Base-by-base conservation (phyloP, 495 filamentous ascomycete species). In the Lichenothelia convexa region DNA sequence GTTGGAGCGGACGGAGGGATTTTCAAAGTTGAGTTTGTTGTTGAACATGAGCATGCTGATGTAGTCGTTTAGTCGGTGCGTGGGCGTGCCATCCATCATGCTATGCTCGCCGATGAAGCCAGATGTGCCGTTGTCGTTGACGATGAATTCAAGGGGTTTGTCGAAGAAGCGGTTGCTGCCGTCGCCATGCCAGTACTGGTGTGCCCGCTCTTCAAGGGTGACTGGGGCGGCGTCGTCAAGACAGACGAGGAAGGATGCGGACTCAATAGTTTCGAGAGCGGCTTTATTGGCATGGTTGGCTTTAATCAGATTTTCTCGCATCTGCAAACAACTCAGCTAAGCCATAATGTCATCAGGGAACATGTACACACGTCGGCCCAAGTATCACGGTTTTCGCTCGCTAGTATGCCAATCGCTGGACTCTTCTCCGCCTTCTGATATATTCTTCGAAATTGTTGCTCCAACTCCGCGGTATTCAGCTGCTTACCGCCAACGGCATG, bases 1-100 rank as follows among this genome's bases (percentile, higher is more conserved):
- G 59, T 77, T 69, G 21, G 82, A 86, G 40, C 91, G 83, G 34
- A 91, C 58, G 9, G 56, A 54, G 13, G 80, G 66, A 48, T 80
- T 64, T 32, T 74, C 76, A 48, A 93, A 77, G 55, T 93, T 80
- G 42, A 95, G 71, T 55, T 84, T 85, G 61, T 91, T 81, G 63
- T 71, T 72, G 61, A 86, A 84, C 57, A 94, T 93, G 47, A 83
- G 62, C 49, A 71, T 70, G 65, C 86, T 89, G 57, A 85, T 67
- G 53, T 80, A 81, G 67, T 99, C 89, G 56, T 92, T 95, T 21
- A 99, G 70, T 3, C 91, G 74, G 58, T 95, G 86, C 9, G 91
- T 99, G 1, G 91, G 84, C 19, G 87, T 99, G 39, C 91, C 91
- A 55, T 99, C 91, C 91, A 99, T 99, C 91, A 99, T 95, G 59